Evolutionary conservation across 371 early-diverging fungal species (phyloP).

Genomic region (Nosema granulosis): DNA sequence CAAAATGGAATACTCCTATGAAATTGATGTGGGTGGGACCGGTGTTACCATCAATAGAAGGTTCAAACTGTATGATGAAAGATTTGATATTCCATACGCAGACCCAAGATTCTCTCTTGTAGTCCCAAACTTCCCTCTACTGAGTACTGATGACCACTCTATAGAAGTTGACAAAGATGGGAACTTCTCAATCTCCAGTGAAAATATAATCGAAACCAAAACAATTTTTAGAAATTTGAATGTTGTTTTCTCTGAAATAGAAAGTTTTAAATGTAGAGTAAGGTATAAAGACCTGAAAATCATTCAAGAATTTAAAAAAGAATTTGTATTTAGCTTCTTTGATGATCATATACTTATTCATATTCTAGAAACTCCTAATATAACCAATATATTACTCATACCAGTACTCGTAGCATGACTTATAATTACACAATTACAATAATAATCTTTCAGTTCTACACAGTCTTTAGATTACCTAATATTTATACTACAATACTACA

Average conservation of each 20-base stretch:
- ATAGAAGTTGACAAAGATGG: constrained; percentile 15
- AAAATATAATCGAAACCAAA: neutral
- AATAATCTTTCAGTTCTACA: too few species aligned
- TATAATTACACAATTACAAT: too few species aligned
- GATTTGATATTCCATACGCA: neutral
- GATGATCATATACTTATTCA: constrained; percentile 15
- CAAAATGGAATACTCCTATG: constrained; percentile 3
- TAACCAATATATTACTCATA: too few species aligned
- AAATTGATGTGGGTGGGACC: neutral
- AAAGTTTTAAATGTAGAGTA: neutral
- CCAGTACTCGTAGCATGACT: too few species aligned
- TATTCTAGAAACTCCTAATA: neutral
- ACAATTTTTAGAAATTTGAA: neutral
- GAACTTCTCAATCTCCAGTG: neutral
- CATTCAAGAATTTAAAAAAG: constrained; percentile 10
- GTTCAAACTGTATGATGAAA: neutral
- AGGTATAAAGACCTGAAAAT: constrained; percentile 5
- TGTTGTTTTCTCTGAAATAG: neutral
- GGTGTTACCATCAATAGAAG: neutral
- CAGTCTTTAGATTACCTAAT: too few species aligned
- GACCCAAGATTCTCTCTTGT: neutral
- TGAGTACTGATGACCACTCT: constrained; percentile 12
- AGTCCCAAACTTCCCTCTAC: neutral
- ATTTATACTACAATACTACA: too few species aligned
- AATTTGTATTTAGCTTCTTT: constrained; percentile 7